A percentile compares a stretch with the other conserved stretches of the same genome.
Evolutionary conservation across 805 yeast species (phyloP).

Genomic region (Yarrowia sp.): DNA sequence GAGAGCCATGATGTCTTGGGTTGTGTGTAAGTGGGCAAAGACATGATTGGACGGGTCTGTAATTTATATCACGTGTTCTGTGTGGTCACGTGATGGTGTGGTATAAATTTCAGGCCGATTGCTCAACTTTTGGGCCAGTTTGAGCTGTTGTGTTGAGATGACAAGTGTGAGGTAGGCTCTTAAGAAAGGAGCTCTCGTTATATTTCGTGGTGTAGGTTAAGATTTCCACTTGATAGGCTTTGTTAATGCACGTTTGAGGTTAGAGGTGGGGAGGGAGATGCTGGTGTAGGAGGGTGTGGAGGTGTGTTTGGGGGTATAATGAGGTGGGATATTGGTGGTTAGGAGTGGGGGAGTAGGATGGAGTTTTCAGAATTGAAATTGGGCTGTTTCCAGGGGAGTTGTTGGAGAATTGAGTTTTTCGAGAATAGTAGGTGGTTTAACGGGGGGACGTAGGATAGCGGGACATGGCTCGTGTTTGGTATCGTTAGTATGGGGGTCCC

Average conservation of each 20-base stretch:
- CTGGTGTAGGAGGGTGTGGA: neutral
- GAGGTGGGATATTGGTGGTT: too few relatives aligned
- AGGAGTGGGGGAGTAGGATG: too few relatives aligned
- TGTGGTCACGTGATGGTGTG: neutral
- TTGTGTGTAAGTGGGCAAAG: neutral
- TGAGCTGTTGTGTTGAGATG: neutral
- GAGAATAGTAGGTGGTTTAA: too few relatives aligned
- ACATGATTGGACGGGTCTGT: neutral
- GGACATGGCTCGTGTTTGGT: too few relatives aligned
- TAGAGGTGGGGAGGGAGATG: neutral
- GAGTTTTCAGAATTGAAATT: too few relatives aligned
- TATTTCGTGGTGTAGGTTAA: neutral
- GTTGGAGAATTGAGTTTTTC: too few relatives aligned
- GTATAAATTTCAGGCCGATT: neutral
- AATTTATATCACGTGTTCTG: neutral
- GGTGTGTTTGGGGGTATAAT: neutral
- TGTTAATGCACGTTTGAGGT: neutral
- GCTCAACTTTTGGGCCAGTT: neutral
- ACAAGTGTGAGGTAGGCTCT: neutral
- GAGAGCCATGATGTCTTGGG: slow-evolving; percentile 15
- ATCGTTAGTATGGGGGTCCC: too few relatives aligned
- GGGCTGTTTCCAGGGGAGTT: too few relatives aligned
- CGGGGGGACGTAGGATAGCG: too few relatives aligned
- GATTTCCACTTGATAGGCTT: neutral
- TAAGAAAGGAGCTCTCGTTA: neutral